phyloP scores from a whole-genome alignment of 495 filamentous ascomycete species.

The Acidomyces sp. region DNA sequence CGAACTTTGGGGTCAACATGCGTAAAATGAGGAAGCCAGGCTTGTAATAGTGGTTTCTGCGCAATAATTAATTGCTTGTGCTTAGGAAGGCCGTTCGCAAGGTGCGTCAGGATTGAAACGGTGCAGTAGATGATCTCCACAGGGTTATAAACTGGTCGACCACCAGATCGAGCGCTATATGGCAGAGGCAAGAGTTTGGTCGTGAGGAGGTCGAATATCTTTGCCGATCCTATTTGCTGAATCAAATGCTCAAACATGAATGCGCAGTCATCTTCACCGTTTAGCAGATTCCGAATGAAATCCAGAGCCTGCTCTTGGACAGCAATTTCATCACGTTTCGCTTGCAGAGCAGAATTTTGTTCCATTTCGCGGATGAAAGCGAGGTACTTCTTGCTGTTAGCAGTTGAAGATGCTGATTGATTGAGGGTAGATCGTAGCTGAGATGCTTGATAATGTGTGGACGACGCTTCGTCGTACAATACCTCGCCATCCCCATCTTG shows the following conservation, averaged over 20 bases:
- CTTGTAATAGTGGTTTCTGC: slow-evolving; percentile 42
- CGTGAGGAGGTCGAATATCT: slow-evolving; percentile 61
- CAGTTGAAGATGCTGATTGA: background rate
- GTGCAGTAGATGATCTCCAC: slow-evolving; percentile 61
- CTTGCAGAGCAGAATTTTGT: slow-evolving; percentile 41
- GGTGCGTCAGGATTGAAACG: slow-evolving; percentile 66
- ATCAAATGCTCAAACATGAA: slow-evolving; percentile 84
- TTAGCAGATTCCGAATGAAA: slow-evolving; percentile 79
- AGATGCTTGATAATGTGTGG: slow-evolving; percentile 24
- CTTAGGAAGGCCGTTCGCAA: slow-evolving; percentile 62
- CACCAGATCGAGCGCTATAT: background rate
- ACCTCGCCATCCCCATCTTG: slow-evolving; percentile 42
- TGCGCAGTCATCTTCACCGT: slow-evolving; percentile 45
- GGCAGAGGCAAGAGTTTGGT: slow-evolving; percentile 43
- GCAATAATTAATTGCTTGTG: slow-evolving; percentile 65
- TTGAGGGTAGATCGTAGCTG: slow-evolving; percentile 30
- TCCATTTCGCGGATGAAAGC: slow-evolving; percentile 43
- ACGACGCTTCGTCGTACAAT: slow-evolving; percentile 40
- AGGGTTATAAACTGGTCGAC: slow-evolving; percentile 11
- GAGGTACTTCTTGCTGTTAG: slow-evolving; percentile 28
- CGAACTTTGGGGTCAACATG: slow-evolving; percentile 60
- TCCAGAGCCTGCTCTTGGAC: slow-evolving; percentile 86
- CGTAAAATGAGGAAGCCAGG: slow-evolving; percentile 45
- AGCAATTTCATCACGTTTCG: slow-evolving; percentile 61
- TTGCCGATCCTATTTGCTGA: slow-evolving; percentile 55